Percentiles rank a stretch among this genome's conserved stretches.
Conservation (phyloP, 2,329 filamentous ascomycete genomes). For the Penicillium sp. region DNA sequence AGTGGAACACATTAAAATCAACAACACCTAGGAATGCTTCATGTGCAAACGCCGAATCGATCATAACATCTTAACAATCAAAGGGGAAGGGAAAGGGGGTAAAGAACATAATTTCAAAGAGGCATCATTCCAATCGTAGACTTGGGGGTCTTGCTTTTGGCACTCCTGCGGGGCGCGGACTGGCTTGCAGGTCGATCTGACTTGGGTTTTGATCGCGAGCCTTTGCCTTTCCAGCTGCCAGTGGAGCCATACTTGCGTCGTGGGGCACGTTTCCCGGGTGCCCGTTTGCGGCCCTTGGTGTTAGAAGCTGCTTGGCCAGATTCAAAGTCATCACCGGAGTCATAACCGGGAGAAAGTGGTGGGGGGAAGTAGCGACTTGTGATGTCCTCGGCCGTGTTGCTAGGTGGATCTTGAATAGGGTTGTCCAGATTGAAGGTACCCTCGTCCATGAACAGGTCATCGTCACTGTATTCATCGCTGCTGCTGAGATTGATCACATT, state of each 20-base stretch:
- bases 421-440: slow-evolving; percentile 26
- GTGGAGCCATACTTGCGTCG: slow-evolving; percentile 29
- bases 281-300: slow-evolving; percentile 29
- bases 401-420: slow-evolving; percentile 14
- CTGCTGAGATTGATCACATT: slow-evolving; percentile 49
- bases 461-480: slow-evolving; percentile 42
- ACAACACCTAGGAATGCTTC: slow-evolving; percentile 24
- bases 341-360: slow-evolving; percentile 22
- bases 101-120: slow-evolving; percentile 22
- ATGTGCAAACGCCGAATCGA: slow-evolving; percentile 12
- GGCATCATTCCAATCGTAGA: slow-evolving; percentile 44
- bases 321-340: slow-evolving; percentile 26
- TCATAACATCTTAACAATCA: slow-evolving; percentile 9
- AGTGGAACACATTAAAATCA: slow-evolving; percentile 1
- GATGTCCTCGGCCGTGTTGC: slow-evolving; percentile 22
- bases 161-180: slow-evolving; percentile 24
- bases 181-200: slow-evolving; percentile 23
- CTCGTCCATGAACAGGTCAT: slow-evolving; percentile 35
- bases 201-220: slow-evolving; percentile 26
- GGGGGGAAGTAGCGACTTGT: slow-evolving; percentile 39
- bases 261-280: slow-evolving; percentile 24
- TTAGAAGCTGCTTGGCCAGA: slow-evolving; percentile 16
- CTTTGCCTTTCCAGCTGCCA: slow-evolving; percentile 27
- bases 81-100: slow-evolving; percentile 1
- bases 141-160: slow-evolving; percentile 28